These are phyloP conservation scores for Heliamphora pulchella DNA, from an alignment of 179 eudicot species.

Conservation along the genomic window DNA sequence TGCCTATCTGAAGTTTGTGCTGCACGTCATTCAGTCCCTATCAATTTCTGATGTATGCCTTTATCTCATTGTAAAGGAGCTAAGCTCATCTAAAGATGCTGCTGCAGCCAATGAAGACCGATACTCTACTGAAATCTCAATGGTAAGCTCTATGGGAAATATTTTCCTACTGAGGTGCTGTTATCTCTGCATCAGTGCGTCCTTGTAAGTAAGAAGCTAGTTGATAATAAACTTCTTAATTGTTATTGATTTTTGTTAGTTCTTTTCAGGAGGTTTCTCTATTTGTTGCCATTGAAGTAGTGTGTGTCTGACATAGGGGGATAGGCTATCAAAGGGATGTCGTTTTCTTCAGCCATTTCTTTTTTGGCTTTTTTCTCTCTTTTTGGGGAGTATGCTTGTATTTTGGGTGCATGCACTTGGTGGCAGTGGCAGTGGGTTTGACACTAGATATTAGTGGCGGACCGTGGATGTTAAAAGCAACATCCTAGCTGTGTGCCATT, in stretches of 20 bases:
- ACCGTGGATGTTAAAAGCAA: not conserved
- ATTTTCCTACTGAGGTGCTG: not conserved
- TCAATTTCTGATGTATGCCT: conserved; percentile 14
- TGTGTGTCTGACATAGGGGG: not conserved
- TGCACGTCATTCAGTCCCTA: not conserved
- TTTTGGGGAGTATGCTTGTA: not conserved
- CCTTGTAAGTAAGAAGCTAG: too few species aligned
- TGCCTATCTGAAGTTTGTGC: not conserved
- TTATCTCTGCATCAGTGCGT: not conserved
- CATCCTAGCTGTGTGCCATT: conserved; percentile 3
- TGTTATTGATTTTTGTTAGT: not conserved
- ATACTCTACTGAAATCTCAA: conserved; percentile 56
- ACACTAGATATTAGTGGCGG: too few species aligned
- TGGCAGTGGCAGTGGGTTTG: too few species aligned
- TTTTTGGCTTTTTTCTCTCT: not conserved
- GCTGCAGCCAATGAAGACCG: conserved; percentile 68
- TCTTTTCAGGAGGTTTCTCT: conserved; percentile 3
- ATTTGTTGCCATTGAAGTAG: not conserved
- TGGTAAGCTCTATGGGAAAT: conserved; percentile 30
- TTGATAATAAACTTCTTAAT: too few species aligned
- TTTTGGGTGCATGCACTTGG: not conserved
- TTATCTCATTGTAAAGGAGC: conserved; percentile 32
- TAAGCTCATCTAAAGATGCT: conserved; percentile 57
- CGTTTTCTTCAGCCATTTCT: not conserved
- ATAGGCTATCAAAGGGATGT: not conserved